Evolutionary conservation across 148 eudicot species (phyloP), one percentile per base, ranked within the genome.

Genomic region (Fagopyrum tataricum): DNA sequence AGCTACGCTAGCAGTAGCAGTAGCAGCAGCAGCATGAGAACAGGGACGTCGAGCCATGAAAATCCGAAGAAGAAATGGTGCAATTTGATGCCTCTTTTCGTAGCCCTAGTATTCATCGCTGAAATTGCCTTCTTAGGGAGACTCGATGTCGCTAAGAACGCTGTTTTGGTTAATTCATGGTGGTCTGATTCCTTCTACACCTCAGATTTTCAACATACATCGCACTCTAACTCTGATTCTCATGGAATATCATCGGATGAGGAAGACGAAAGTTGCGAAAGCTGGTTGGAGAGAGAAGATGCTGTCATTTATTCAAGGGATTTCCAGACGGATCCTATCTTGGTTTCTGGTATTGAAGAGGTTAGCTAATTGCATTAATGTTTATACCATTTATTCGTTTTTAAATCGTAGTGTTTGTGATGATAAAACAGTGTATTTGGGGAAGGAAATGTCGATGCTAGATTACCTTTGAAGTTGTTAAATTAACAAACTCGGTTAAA

Each of bases 211-310:
- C 61, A 18, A 55, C 61, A 55, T 3, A 20, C 26, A 10, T 31
- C 76, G n/a, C 68, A 7, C 76, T 58, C 37, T 74, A 64, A 31
- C 74, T 41, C 41, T 56, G 66, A 41, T n/a, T 15, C 48, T 49
- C 47, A 44, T 76, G 41, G 7, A n/a, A 24, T 24, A 39, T 61
- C n/a, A 41, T 14, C 71, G 17, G 73, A 26, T 17, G 7, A 13
- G 15, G 75, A 72, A 24, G 51, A 7, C 0, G 85, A 55, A 51
- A 68, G 81, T 26, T 94, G 98, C 20, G 91, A 94, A 82, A 82
- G 77, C 9, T 94, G 98, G 98, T 72, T 94, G 84, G 81, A 85
- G 76, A 81, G 76, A 61, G 85, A 86, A 74, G 98, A 93, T 68
- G 70, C 77, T 20, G 84, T 93, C 64, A 51, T 69, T 51, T 90